phyloP scores from a whole-genome alignment of 2,329 filamentous ascomycete genomes.

The Fusarium beomiforme region DNA sequence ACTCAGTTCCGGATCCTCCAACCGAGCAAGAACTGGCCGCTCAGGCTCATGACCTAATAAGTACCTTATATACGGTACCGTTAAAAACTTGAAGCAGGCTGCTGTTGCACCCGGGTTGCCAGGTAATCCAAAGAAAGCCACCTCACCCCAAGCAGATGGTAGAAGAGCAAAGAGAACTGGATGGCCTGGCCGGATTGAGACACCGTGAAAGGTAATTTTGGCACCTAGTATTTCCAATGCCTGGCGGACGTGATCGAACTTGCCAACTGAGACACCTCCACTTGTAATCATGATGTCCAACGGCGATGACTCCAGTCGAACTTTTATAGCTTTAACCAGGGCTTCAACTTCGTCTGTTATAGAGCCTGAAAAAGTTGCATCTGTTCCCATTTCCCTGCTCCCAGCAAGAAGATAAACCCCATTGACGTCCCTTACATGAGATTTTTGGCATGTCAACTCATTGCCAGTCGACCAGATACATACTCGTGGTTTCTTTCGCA shows the following conservation, averaged over 20 bases:
- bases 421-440: not conserved
- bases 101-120: not conserved
- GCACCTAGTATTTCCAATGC: not conserved
- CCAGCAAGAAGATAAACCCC: not conserved
- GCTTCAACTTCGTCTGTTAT: not conserved
- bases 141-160: rapidly evolving
- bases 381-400: not conserved
- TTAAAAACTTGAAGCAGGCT: not conserved
- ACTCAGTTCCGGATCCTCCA: not conserved
- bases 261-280: not conserved
- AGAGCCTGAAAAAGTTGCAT: not conserved
- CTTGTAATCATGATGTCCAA: not conserved
- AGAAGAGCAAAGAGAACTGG: not conserved
- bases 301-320: not conserved
- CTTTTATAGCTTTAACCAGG: not conserved
- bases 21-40: not conserved
- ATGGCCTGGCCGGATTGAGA: not conserved
- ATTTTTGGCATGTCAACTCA: not conserved
- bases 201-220: not conserved
- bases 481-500: not conserved
- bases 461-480: not conserved
- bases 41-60: rapidly evolving
- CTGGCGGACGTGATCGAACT: not conserved
- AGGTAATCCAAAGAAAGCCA: not conserved
- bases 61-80: not conserved